Base-by-base conservation (phyloP, 1,284 basidiomycete species). In the Tylopilus sp. region DNA sequence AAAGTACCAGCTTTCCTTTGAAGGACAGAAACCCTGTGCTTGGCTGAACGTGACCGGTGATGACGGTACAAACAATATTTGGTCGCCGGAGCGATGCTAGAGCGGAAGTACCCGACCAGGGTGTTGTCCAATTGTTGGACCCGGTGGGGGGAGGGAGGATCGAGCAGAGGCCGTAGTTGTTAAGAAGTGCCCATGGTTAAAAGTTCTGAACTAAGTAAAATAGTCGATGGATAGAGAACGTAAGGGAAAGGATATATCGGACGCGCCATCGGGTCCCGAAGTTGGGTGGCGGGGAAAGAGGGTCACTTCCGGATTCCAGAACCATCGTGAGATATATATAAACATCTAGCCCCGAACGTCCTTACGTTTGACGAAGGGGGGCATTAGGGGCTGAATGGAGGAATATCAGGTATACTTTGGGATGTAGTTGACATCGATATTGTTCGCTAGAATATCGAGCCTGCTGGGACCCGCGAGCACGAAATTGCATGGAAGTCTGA, bases 1-100 rank as follows among this genome's bases (percentile, higher is more conserved):
- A 25, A 49, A 31, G 41, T 28, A 7, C 37, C 8, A 2, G 26
- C 26, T 35, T 18, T 43, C 46, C 40, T 46, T 53, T 46, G 41
- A 48, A 30, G 21, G 42, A 39, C 29, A 38, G 36, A 15, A 16
- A 36, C 13, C 29, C 26, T 19, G 45, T 40, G 33, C 31, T 40
- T 41, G 41, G 36, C 7, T 31, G 18, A 18, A 30, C 10, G 18
- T 33, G 49, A 52, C 38, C 8, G 16, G 34, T 18, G 28, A 10
- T 9, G 35, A 29, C 21, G 21, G 25, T 25, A 8, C 2, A 9
- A 25, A 25, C 28, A 7, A 40, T 33, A 31, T 35, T n/a, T 45
- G 30, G 16, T 50, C 18, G 16, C 54, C 38, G 41, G 38, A 41
- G 29, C 29, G 53, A 40, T 29, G 15, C 15, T 5, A 30, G 33